phyloP scores from a whole-genome alignment of 345 rosid genomes.

The Eucalyptus marginata region DNA sequence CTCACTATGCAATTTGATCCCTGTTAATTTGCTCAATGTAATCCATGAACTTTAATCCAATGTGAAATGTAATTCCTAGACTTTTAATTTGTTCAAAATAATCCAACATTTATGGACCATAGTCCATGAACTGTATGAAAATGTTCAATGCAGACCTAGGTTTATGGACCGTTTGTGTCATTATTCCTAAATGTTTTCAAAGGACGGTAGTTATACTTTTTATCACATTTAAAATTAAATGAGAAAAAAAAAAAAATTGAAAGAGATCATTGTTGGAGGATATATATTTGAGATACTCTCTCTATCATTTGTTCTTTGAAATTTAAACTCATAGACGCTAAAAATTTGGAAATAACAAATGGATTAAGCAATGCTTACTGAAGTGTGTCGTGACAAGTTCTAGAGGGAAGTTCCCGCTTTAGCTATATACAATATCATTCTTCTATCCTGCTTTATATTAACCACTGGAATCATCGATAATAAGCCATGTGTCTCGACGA shows the following conservation, averaged over 20 bases:
- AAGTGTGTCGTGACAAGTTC: background rate
- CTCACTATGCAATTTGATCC: no score
- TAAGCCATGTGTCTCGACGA: constrained; percentile 91
- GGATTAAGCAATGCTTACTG: background rate
- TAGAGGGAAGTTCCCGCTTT: background rate
- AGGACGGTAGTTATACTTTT: background rate
- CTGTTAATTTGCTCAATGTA: fast-evolving
- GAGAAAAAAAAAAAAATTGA: background rate
- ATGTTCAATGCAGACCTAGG: no score
- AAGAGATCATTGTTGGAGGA: background rate
- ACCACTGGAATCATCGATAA: constrained; percentile 36
- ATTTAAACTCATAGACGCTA: background rate
- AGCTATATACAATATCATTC: background rate
- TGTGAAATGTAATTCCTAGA: fast-evolving
- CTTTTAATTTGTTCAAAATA: fast-evolving
- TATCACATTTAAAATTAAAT: background rate
- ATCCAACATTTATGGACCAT: fast-evolving
- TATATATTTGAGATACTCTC: background rate
- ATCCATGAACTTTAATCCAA: no score
- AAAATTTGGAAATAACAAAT: background rate
- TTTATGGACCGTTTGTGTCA: no score
- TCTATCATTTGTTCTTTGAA: background rate
- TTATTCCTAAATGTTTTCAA: background rate
- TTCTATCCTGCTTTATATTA: background rate
- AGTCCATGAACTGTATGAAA: no score